Evolutionary conservation across 495 filamentous ascomycete genomes (phyloP).

Genomic region (Neurospora africana): DNA sequence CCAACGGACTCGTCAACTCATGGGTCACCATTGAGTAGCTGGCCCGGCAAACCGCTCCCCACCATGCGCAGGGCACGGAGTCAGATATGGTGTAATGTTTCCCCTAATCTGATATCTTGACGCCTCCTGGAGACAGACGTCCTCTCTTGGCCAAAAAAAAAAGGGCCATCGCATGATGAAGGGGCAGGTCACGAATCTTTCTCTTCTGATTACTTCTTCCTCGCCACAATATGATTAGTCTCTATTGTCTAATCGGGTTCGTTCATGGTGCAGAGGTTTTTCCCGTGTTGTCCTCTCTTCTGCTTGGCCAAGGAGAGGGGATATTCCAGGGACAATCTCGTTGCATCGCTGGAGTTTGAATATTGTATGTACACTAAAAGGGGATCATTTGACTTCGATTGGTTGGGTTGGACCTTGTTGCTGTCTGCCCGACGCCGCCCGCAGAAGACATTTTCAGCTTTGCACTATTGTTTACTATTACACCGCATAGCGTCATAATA

Average conservation of each 20-base stretch:
- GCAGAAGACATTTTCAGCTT: not conserved
- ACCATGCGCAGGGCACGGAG: not conserved
- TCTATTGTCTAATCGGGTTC: not conserved
- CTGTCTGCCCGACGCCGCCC: not conserved
- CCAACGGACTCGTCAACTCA: not conserved
- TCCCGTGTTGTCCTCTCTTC: not conserved
- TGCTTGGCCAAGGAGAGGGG: not conserved
- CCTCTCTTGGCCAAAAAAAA: not conserved
- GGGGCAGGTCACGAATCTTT: not conserved
- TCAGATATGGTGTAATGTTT: not conserved
- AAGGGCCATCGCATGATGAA: not conserved
- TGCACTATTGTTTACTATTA: conserved; percentile 1
- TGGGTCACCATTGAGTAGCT: not conserved
- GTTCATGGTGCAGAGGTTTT: not conserved
- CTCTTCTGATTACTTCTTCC: not conserved
- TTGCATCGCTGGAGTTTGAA: not conserved
- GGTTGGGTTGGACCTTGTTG: not conserved
- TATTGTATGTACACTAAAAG: not conserved
- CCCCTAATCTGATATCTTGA: not conserved
- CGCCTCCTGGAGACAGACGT: not conserved
- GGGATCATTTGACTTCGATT: not conserved
- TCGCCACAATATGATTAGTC: not conserved
- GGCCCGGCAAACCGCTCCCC: not conserved
- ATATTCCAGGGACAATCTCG: not conserved
- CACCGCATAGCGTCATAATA: not conserved